phyloP scores from a whole-genome alignment of 225 moss, liverwort and hornwort genomes.

The Polytrichum commune region DNA sequence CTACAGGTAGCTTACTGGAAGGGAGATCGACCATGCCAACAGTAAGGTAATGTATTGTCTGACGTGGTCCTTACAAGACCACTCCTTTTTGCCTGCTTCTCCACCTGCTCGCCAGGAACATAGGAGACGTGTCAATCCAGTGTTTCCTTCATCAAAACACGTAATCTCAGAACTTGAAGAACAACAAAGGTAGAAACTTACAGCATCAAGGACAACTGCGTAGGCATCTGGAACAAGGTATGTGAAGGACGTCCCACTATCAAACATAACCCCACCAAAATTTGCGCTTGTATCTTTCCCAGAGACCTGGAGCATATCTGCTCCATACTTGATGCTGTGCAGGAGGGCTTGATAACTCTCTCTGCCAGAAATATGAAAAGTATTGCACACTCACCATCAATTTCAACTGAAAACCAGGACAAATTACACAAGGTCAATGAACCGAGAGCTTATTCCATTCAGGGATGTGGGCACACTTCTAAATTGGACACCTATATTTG shows the following conservation, averaged over 20 bases:
- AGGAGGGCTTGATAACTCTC: conserved; percentile 72
- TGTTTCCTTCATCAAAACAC: neutral
- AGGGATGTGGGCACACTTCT: too few species aligned
- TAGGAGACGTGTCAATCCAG: neutral
- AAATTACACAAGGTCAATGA: neutral
- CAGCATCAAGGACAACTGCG: conserved; percentile 58
- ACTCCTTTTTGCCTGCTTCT: conserved; percentile 51
- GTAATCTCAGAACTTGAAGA: neutral
- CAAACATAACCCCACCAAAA: conserved; percentile 68
- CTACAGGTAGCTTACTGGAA: conserved; percentile 58
- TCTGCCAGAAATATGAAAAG: conserved; percentile 37
- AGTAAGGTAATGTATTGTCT: conserved; percentile 73
- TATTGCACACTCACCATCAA: neutral
- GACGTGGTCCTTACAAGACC: conserved; percentile 45
- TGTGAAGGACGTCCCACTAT: conserved; percentile 89
- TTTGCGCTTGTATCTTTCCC: conserved; percentile 21
- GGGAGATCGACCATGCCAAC: conserved; percentile 79
- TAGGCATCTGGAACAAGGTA: conserved; percentile 71
- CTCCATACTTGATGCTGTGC: conserved; percentile 62
- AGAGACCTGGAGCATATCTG: conserved; percentile 37
- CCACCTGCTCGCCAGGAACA: conserved; percentile 41
- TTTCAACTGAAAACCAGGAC: neutral
- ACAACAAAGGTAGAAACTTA: conserved; percentile 24
- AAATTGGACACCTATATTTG: too few species aligned
- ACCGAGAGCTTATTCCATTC: too few species aligned